Evolutionary conservation across 768 basidiomycete genomes (phyloP).

Genomic region (Mycena leptocephala): DNA sequence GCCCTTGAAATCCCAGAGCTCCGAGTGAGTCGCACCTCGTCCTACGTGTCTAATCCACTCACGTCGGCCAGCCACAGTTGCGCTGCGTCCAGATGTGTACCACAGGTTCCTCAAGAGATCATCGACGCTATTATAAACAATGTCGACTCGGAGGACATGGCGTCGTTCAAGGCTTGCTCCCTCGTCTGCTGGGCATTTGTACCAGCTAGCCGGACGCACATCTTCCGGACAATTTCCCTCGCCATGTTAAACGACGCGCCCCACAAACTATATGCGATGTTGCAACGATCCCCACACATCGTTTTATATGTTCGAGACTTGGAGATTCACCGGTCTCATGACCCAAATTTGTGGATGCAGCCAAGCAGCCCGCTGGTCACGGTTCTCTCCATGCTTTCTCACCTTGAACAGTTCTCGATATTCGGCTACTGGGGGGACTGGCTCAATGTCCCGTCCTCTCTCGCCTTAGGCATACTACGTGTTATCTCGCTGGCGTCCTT

Average conservation of each 20-base stretch:
- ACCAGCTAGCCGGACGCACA: too few species aligned
- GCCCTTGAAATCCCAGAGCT: too few species aligned
- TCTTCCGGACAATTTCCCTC: slow-evolving; percentile 35
- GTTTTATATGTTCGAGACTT: slow-evolving; percentile 8
- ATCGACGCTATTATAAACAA: too few species aligned
- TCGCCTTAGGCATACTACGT: not conserved
- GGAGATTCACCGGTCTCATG: slow-evolving; percentile 2
- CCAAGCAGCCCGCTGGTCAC: slow-evolving; percentile 14
- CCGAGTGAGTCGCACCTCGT: too few species aligned
- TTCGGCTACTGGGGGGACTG: slow-evolving; percentile 31
- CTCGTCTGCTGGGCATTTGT: too few species aligned
- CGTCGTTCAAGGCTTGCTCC: too few species aligned
- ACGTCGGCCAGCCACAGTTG: too few species aligned
- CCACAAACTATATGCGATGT: not conserved
- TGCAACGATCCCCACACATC: slow-evolving; percentile 6
- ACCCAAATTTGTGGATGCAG: slow-evolving; percentile 14
- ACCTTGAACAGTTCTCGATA: slow-evolving; percentile 7
- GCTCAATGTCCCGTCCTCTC: not conserved
- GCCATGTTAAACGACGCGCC: slow-evolving; percentile 22
- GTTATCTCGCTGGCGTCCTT: not conserved
- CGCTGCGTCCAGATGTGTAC: too few species aligned
- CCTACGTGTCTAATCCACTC: too few species aligned
- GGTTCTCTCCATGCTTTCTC: slow-evolving; percentile 5
- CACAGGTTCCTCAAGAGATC: too few species aligned
- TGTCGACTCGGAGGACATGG: too few species aligned